Percentiles rank a stretch among this genome's conserved stretches.
Evolutionary conservation across 2,329 filamentous ascomycete species (phyloP).

Genomic region (Colletotrichum theobromicola): DNA sequence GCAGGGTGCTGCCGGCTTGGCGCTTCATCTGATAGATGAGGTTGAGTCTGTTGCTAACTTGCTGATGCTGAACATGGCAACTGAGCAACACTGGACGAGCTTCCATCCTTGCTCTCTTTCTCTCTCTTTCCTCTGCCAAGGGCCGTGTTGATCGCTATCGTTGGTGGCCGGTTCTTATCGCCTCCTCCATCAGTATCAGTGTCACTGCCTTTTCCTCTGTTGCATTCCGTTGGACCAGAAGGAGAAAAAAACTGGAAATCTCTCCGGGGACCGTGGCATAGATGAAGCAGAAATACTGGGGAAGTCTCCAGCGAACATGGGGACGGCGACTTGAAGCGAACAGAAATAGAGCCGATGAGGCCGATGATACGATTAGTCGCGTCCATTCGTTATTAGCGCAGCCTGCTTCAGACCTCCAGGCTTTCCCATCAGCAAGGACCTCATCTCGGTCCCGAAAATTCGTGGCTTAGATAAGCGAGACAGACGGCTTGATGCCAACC

Average conservation of each 20-base stretch:
- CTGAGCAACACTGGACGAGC: neutral
- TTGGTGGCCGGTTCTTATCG: neutral
- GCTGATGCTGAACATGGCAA: neutral
- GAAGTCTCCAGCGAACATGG: conserved; percentile 1
- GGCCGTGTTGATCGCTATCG: conserved; percentile 4
- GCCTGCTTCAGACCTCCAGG: neutral
- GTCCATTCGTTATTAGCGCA: neutral
- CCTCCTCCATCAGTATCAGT: neutral
- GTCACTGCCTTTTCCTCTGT: conserved; percentile 1
- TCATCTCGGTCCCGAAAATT: neutral
- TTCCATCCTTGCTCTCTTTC: conserved; percentile 5
- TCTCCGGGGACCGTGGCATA: conserved; percentile 1
- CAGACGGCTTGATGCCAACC: neutral
- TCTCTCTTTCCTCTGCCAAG: neutral
- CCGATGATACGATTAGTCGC: neutral
- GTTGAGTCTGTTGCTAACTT: neutral
- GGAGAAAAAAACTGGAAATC: neutral
- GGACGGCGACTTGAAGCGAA: neutral
- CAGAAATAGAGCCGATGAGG: conserved; percentile 3
- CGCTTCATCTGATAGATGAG: conserved; percentile 20
- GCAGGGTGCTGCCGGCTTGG: conserved; percentile 18
- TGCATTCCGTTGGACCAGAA: neutral
- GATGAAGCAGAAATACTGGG: conserved; percentile 16
- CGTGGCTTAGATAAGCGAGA: conserved; percentile 6
- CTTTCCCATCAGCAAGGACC: neutral